Conservation (phyloP, 225 moss, liverwort and hornwort species). For the Takakia lepidozioides region DNA sequence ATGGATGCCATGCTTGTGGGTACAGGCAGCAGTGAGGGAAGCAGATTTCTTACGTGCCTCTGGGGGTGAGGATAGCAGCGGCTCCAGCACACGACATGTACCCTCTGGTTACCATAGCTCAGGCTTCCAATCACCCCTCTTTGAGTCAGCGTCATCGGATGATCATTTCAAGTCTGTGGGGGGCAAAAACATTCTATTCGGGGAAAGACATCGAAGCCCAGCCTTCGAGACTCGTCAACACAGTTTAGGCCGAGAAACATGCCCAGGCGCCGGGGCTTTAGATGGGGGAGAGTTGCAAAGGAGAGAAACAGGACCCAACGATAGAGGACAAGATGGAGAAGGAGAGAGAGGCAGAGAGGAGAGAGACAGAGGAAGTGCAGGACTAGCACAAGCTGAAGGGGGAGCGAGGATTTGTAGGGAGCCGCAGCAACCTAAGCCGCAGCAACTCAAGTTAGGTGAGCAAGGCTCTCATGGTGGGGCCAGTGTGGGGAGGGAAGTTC, state of each 20-base stretch:
- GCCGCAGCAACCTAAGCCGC: conserved; percentile 8
- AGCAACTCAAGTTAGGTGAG: not conserved
- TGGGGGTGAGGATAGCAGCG: conserved; percentile 26
- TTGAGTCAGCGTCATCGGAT: not conserved
- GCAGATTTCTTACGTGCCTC: conserved; percentile 7
- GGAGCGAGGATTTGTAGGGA: conserved; percentile 3
- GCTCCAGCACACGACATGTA: conserved; percentile 20
- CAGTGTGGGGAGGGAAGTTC: not conserved
- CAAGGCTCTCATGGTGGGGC: conserved; percentile 1
- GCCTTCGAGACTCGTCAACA: conserved; percentile 6
- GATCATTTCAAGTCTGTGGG: not conserved
- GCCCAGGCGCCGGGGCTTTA: conserved; percentile 11
- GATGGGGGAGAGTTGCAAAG: not conserved
- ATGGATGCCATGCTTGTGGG: too few relatives aligned
- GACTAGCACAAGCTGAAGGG: conserved; percentile 1
- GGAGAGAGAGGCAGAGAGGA: conserved; percentile 6
- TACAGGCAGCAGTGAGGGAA: conserved; percentile 8
- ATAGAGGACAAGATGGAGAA: conserved; percentile 7
- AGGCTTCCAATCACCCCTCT: not conserved
- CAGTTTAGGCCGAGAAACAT: conserved; percentile 6
- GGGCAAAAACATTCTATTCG: not conserved
- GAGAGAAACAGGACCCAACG: conserved; percentile 6
- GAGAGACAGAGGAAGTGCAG: conserved; percentile 3
- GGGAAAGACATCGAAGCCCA: not conserved
- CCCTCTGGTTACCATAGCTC: conserved; percentile 5